These are phyloP conservation scores for Didymella lethalis DNA, from an alignment of 2,329 filamentous ascomycete species.

Conservation along the genomic window DNA sequence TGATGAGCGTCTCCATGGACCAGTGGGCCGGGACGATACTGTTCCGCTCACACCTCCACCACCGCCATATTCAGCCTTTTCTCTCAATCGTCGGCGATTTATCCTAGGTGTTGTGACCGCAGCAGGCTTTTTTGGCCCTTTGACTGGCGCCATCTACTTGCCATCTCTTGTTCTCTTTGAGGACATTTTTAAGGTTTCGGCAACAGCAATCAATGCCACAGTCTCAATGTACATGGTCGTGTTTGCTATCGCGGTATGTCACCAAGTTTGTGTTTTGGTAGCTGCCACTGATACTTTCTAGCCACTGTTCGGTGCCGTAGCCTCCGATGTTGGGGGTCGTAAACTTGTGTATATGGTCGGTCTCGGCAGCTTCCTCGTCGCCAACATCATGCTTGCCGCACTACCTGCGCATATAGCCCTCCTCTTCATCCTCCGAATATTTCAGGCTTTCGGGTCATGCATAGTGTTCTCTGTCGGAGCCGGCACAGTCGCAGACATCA, in stretches of 20 bases:
- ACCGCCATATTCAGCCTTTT: slow-evolving; percentile 52
- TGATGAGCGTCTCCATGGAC: slow-evolving; percentile 21
- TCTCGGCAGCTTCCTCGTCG: slow-evolving; percentile 50
- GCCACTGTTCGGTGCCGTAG: slow-evolving; percentile 54
- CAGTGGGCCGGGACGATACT: slow-evolving; percentile 18
- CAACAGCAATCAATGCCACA: slow-evolving; percentile 53
- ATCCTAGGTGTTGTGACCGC: slow-evolving; percentile 53
- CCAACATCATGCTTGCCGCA: slow-evolving; percentile 52
- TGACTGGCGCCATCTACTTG: slow-evolving; percentile 57
- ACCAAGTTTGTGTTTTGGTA: neutral
- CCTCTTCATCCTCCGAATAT: slow-evolving; percentile 52
- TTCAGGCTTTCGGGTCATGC: slow-evolving; percentile 55
- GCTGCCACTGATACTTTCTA: slow-evolving; percentile 20
- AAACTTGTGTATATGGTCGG: slow-evolving; percentile 54
- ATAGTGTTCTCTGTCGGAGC: slow-evolving; percentile 56
- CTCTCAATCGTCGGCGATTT: slow-evolving; percentile 47
- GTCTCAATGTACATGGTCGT: slow-evolving; percentile 57
- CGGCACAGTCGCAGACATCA: slow-evolving; percentile 55
- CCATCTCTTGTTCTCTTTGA: slow-evolving; percentile 52
- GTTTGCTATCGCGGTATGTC: slow-evolving; percentile 51
- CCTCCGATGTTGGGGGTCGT: slow-evolving; percentile 53
- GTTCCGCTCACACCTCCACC: slow-evolving; percentile 13
- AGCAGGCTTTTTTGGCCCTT: slow-evolving; percentile 55
- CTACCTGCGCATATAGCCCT: slow-evolving; percentile 51
- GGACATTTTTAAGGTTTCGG: slow-evolving; percentile 48